phyloP scores from a whole-genome alignment of 495 filamentous ascomycete species.

The Geoglossum glabrum region DNA sequence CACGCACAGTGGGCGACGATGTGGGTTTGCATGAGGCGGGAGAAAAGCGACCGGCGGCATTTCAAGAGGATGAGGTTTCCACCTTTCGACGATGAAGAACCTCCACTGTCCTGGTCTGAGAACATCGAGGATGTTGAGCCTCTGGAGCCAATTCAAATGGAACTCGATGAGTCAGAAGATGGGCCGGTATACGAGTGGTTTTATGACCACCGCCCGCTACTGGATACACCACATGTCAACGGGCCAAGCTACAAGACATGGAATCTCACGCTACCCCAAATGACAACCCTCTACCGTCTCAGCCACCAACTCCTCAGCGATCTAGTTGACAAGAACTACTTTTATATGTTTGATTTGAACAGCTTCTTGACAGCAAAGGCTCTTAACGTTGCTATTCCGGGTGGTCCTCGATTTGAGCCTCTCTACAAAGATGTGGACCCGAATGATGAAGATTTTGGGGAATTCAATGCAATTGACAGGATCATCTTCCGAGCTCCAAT shows the following conservation, averaged over 20 bases:
- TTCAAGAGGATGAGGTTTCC: constrained; percentile 99
- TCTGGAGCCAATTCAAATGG: constrained; percentile 96
- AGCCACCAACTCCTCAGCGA: constrained; percentile 85
- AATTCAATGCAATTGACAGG: constrained; percentile 98
- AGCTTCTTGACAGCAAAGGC: constrained; percentile 95
- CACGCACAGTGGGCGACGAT: constrained; percentile 99
- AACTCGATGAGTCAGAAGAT: constrained; percentile 93
- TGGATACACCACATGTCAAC: constrained; percentile 87
- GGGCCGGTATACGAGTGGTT: constrained; percentile 85
- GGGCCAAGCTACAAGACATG: constrained; percentile 92
- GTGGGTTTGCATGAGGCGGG: constrained; percentile 97
- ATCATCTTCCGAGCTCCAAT: constrained; percentile 97
- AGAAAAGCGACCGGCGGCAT: constrained; percentile 88
- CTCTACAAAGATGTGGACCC: constrained; percentile 98
- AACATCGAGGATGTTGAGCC: constrained; percentile 98
- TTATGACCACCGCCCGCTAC: constrained; percentile 82
- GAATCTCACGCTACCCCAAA: constrained; percentile 87
- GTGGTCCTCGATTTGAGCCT: constrained; percentile 92
- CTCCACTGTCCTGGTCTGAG: constrained; percentile 91
- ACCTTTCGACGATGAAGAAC: constrained; percentile 97
- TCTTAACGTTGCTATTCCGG: constrained; percentile 88
- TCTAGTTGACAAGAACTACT: constrained; percentile 88
- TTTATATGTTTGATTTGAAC: constrained; percentile 91
- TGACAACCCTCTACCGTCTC: constrained; percentile 84
- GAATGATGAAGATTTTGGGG: constrained; percentile 97